Conservation (phyloP, 257 asterid genomes). For the Nemophila menziesii region DNA sequence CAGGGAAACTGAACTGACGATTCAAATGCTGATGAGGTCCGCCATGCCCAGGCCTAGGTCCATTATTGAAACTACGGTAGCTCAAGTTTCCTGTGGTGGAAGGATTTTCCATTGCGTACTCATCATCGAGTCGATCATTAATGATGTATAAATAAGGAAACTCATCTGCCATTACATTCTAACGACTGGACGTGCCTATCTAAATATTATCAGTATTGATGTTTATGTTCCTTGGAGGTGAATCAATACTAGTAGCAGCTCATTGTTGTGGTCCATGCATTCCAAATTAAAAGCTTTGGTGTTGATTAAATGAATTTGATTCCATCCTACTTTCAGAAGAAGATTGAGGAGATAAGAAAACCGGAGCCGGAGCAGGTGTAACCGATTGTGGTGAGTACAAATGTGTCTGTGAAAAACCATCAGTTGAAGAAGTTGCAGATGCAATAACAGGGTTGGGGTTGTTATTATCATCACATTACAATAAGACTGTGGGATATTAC, state of each 20-base stretch:
- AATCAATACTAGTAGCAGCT: no score
- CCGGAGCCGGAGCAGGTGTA: no score
- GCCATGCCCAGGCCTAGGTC: no score
- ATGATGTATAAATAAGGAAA: constrained; percentile 62
- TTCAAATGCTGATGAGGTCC: constrained; percentile 42
- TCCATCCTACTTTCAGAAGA: constrained; percentile 49
- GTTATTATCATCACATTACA: constrained; percentile 76
- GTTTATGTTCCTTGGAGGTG: no score
- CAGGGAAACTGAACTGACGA: constrained; percentile 48
- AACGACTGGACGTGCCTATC: constrained; percentile 52
- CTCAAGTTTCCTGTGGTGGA: no score
- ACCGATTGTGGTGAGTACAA: constrained; percentile 42
- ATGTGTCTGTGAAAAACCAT: constrained; percentile 39
- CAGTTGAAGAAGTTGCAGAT: no score
- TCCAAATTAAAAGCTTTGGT: constrained; percentile 53
- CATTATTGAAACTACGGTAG: constrained; percentile 39
- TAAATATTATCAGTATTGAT: no score
- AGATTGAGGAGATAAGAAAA: no score
- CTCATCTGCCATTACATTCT: constrained; percentile 25
- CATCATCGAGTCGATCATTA: constrained; percentile 78
- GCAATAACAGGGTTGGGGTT: constrained; percentile 27
- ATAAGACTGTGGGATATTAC: constrained; percentile 65
- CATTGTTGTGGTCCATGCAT: constrained; percentile 37
- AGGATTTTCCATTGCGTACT: constrained; percentile 46
- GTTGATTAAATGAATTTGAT: no score